Evolutionary conservation across 164 flowering plant species (phyloP), one percentile per base, ranked within the genome.

Genomic region (Magnolia sinica): DNA sequence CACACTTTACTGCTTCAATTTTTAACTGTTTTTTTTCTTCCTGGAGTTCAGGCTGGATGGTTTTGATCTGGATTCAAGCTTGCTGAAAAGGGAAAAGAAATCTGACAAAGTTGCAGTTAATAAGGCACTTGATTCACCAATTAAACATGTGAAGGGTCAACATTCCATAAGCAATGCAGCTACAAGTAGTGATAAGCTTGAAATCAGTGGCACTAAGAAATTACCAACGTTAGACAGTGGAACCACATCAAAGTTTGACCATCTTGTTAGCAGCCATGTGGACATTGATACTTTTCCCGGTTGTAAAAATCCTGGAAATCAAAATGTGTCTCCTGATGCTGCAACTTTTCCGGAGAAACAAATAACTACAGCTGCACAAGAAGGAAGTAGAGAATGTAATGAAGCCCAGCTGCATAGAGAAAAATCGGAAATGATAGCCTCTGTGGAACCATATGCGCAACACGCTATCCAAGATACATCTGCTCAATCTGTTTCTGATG

Each of bases 51-150:
- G 94, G 81, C 76, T 90, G 81, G 94, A 87, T 69, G 80, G 74
- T 80, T 91, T 92, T 79, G 83, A 85, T 81, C 82, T 90, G 75
- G 88, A 78, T 83, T 79, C 89, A 72, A 78, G 82, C 80, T 75
- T 83, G 61, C 70, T 14, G 55, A 81, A 87, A 81, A 83, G 70
- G 76, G 87, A 81, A 73, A 76, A 80, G 73, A 81, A 68, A 74
- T 78, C 86, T 61, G 80, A 74, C n/a, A 81, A 80, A 76, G 22
- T 61, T 68, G 18, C 63, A 77, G 84, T 83, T 31, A n/a, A 59
- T 37, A 59, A 55, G 67, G 59, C n/a, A 71, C 8, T 49, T 20
- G 75, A 67, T 67, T 77, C 67, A 73, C 75, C 72, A 37, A 50
- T 24, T 68, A 66, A 72, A 49, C n/a, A 59, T 70, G 75, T 64